Evolutionary conservation across 2,329 filamentous ascomycete species (phyloP).

Genomic region (Chrysoporthe cubensis): DNA sequence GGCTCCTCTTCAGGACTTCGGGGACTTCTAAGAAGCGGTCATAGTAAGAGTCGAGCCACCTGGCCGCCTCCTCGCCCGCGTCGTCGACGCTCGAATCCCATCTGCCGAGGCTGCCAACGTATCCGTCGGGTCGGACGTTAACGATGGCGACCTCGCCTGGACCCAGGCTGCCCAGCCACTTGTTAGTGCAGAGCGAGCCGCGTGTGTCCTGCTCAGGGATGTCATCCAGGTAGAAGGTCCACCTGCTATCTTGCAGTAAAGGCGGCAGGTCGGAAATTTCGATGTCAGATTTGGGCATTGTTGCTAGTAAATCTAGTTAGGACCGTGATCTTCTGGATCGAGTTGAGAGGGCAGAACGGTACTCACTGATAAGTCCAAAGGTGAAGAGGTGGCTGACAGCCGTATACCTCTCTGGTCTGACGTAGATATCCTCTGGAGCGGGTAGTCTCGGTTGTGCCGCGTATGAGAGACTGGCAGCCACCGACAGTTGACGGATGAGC

Average conservation of each 20-base stretch:
- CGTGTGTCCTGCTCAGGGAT: conserved; percentile 59
- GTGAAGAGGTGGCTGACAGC: conserved; percentile 71
- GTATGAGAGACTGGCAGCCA: conserved; percentile 65
- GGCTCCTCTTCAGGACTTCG: conserved; percentile 22
- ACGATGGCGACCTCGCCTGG: conserved; percentile 64
- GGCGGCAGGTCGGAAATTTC: conserved; percentile 69
- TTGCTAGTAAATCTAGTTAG: conserved; percentile 44
- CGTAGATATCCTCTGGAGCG: conserved; percentile 67
- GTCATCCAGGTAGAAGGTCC: conserved; percentile 75
- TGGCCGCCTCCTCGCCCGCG: conserved; percentile 55
- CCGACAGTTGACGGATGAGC: conserved; percentile 63
- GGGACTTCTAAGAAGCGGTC: conserved; percentile 58
- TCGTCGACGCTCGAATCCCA: conserved; percentile 57
- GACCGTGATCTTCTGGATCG: conserved; percentile 28
- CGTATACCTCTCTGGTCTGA: conserved; percentile 70
- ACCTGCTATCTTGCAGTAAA: conserved; percentile 65
- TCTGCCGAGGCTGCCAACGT: conserved; percentile 66
- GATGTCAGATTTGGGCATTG: conserved; percentile 63
- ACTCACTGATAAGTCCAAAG: conserved; percentile 68
- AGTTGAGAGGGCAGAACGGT: background rate
- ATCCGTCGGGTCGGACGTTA: conserved; percentile 74
- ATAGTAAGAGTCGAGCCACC: conserved; percentile 60
- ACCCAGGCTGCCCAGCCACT: conserved; percentile 67
- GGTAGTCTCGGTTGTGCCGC: conserved; percentile 58
- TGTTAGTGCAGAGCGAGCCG: conserved; percentile 62